Evolutionary conservation across 108 stramenopile species (phyloP).

Genomic region (Seminavis robusta): DNA sequence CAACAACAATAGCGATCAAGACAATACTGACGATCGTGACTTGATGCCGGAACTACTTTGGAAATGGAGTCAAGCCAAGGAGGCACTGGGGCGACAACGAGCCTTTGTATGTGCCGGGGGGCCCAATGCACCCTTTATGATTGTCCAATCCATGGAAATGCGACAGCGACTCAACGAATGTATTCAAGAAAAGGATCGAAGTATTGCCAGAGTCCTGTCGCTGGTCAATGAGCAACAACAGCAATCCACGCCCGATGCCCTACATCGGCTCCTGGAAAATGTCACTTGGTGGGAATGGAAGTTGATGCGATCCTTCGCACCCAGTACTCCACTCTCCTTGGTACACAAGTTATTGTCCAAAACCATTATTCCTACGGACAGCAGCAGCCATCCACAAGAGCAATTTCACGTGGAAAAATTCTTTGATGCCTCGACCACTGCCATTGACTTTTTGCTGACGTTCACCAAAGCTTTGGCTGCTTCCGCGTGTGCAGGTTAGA

Average conservation of each 20-base stretch:
- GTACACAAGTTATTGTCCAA: slow-evolving; percentile 11
- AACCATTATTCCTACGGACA: neutral
- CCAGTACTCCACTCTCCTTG: slow-evolving; percentile 13
- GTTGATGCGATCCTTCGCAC: slow-evolving; percentile 18
- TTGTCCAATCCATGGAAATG: slow-evolving; percentile 8
- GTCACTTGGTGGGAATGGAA: slow-evolving; percentile 16
- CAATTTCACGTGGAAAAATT: slow-evolving; percentile 16
- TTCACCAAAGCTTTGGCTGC: slow-evolving; percentile 25
- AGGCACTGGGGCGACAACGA: slow-evolving; percentile 21
- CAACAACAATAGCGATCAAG: neutral
- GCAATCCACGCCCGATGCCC: slow-evolving; percentile 14
- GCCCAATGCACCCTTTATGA: slow-evolving; percentile 6
- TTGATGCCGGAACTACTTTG: slow-evolving; percentile 14
- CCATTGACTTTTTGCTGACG: slow-evolving; percentile 21
- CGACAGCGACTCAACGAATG: slow-evolving; percentile 7
- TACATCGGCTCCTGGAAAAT: slow-evolving; percentile 8
- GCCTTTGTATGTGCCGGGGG: slow-evolving; percentile 28
- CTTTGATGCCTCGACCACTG: slow-evolving; percentile 17
- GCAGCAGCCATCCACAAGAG: too few species aligned
- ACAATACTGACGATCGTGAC: neutral
- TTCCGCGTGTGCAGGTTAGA: slow-evolving; percentile 21
- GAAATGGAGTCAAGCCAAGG: slow-evolving; percentile 19
- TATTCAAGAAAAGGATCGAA: slow-evolving; percentile 15
- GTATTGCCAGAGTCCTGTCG: slow-evolving; percentile 7
- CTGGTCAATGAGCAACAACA: slow-evolving; percentile 12